Evolutionary conservation across 2,329 filamentous ascomycete genomes (phyloP), one percentile per base, ranked within the genome.

Genomic region (Stagonosporopsis tanaceti): DNA sequence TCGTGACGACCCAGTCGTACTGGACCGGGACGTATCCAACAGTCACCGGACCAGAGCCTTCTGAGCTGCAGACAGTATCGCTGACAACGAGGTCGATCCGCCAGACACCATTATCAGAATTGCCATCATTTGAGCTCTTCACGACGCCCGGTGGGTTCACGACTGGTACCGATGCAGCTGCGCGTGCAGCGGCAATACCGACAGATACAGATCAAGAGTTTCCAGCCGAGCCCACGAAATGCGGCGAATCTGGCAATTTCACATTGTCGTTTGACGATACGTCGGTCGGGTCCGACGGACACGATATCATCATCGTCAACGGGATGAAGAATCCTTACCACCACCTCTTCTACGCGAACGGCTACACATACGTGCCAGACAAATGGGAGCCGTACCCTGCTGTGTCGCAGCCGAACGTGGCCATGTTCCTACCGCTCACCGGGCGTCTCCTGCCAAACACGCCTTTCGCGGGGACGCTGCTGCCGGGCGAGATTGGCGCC

Each of bases 331-430:
- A 78, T 52, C 81, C 81, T 1, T 83, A 83, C 61, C 78, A 81
- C 52, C 81, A 84, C 63, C 76, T 84, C 45, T 78, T 78, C 66
- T 84, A 82, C 70, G 80, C 80, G 39, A 76, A 80, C 53, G 82
- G 82, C 22, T 84, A 79, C 68, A 77, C 78, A 3, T 82, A 83
- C 62, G 77, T 80, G 30, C 79, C 80, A 4, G 76, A 77, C 37
- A 76, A 77, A 38, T 75, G 70, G 53, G 75, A 79, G 57, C 79
- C 80, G 8, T 83, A 79, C 59, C 65, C 72, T 12, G 77, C 82
- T 3, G 67, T 76, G 1, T 83, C 81, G 12, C 69, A 76, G 15
- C 81, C 81, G 2, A 78, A 80, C 47, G 68, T 83, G 2, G 81
- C 79, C 20, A 79, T 82, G 59, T 83, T 80, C 68, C 66, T 81